Conservation (phyloP, 495 filamentous ascomycete species). For the Neurospora sublineolata region DNA sequence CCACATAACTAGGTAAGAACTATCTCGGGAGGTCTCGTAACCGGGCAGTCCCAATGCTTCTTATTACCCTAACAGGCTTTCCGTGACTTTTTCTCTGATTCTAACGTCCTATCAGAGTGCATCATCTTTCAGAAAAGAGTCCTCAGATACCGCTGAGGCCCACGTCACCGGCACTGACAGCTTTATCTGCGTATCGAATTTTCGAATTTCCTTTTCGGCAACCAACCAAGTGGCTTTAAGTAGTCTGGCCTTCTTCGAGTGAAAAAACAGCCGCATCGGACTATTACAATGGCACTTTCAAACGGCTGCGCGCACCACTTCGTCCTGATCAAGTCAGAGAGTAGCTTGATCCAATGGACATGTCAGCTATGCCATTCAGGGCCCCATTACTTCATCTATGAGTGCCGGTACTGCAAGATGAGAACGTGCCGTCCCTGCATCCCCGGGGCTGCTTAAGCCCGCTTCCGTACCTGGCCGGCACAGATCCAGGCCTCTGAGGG, state of each 20-base stretch:
- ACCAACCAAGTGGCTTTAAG: neutral
- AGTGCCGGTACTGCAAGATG: slow-evolving; percentile 67
- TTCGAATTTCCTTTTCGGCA: neutral
- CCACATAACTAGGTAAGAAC: neutral
- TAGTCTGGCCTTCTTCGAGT: neutral
- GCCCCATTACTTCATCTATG: slow-evolving; percentile 73
- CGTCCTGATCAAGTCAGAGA: slow-evolving; percentile 68
- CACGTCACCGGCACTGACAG: neutral
- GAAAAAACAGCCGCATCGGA: neutral
- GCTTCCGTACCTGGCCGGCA: slow-evolving; percentile 4
- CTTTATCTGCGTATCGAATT: neutral
- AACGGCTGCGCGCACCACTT: slow-evolving; percentile 57
- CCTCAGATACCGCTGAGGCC: neutral
- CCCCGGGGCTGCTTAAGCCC: slow-evolving; percentile 32
- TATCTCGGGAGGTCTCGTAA: neutral
- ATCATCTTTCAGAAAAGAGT: neutral
- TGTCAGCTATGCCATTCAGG: slow-evolving; percentile 68
- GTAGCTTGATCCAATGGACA: slow-evolving; percentile 62
- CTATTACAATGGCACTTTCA: slow-evolving; percentile 46
- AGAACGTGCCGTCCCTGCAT: slow-evolving; percentile 62
- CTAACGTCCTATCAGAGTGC: neutral
- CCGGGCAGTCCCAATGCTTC: neutral
- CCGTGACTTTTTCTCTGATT: neutral
- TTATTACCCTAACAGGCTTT: neutral
- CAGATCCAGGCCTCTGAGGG: neutral